These are phyloP conservation scores for Colletotrichum costaricense DNA, from an alignment of 2,329 filamentous ascomycete genomes.

Conservation along the genomic window DNA sequence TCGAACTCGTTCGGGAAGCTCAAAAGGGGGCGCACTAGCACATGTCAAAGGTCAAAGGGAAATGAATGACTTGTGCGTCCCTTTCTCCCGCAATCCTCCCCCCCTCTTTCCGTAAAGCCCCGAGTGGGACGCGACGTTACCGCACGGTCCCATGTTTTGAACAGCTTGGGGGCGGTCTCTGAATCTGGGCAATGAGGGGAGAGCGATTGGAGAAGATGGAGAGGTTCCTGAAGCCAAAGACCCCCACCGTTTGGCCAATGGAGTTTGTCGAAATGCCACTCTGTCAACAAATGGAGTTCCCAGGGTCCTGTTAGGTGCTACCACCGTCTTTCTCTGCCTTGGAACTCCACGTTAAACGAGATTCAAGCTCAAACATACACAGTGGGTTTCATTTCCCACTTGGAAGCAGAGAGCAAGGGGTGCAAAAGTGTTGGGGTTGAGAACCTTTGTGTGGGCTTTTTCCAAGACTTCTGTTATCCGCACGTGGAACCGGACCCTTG, in stretches of 20 bases:
- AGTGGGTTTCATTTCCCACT: constrained; percentile 21
- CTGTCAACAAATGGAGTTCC: constrained; percentile 10
- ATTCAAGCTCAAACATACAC: constrained; percentile 26
- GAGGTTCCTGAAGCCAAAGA: neutral
- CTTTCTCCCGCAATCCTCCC: neutral
- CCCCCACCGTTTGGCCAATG: constrained; percentile 2
- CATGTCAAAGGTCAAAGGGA: neutral
- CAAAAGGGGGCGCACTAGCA: neutral
- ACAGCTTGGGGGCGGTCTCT: constrained; percentile 12
- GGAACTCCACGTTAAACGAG: constrained; percentile 14
- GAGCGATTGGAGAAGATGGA: constrained; percentile 16
- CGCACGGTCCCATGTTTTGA: constrained; percentile 23
- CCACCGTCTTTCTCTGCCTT: neutral
- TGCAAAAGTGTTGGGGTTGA: constrained; percentile 35
- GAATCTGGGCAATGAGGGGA: constrained; percentile 1
- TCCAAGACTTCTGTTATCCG: constrained; percentile 12
- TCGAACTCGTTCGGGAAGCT: neutral
- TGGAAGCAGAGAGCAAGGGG: constrained; percentile 15
- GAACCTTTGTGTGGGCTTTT: constrained; percentile 15
- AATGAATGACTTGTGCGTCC: neutral
- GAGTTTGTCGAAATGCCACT: neutral
- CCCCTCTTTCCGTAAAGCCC: constrained; percentile 11
- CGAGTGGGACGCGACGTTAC: constrained; percentile 15
- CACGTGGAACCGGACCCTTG: constrained; percentile 29
- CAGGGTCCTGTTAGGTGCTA: constrained; percentile 18